Evolutionary conservation across 768 basidiomycete genomes (phyloP).

Genomic region (Tulasnella sp.): DNA sequence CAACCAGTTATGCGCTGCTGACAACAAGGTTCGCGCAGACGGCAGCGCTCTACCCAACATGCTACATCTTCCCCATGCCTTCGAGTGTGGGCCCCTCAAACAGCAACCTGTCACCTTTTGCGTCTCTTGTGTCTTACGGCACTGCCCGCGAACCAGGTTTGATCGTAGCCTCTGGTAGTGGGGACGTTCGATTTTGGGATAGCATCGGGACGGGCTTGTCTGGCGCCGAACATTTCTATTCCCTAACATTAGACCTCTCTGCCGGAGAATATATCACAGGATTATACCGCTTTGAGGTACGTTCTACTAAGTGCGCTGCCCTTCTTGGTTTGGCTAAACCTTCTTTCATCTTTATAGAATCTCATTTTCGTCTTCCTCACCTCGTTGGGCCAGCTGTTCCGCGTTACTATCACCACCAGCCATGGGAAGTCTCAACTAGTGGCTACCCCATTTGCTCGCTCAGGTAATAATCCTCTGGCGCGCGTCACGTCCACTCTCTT

Average conservation of each 20-base stretch:
- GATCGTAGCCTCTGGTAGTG: slow-evolving; percentile 10
- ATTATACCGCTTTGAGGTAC: slow-evolving; percentile 11
- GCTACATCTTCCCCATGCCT: slow-evolving; percentile 18
- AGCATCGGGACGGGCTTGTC: slow-evolving; percentile 9
- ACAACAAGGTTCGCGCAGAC: neutral
- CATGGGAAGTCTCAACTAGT: slow-evolving; percentile 9
- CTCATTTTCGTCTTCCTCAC: slow-evolving; percentile 6
- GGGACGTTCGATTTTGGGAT: slow-evolving; percentile 16
- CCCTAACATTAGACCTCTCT: neutral
- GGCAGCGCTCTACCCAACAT: slow-evolving; percentile 1
- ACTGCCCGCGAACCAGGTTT: slow-evolving; percentile 14
- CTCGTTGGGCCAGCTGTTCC: slow-evolving; percentile 7
- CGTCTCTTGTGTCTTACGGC: slow-evolving; percentile 11
- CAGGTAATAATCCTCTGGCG: neutral
- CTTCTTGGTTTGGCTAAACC: neutral
- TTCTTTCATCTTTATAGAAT: neutral
- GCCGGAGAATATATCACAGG: slow-evolving; percentile 2
- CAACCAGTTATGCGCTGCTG: neutral
- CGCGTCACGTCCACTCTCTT: neutral
- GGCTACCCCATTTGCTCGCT: slow-evolving; percentile 2
- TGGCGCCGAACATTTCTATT: slow-evolving; percentile 9
- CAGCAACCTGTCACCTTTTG: slow-evolving; percentile 2
- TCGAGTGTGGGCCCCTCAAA: neutral
- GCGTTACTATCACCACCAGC: slow-evolving; percentile 9
- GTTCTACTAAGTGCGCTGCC: neutral